These are phyloP conservation scores for Moelleriella libera DNA, from an alignment of 2,329 filamentous ascomycete species.

Conservation along the genomic window DNA sequence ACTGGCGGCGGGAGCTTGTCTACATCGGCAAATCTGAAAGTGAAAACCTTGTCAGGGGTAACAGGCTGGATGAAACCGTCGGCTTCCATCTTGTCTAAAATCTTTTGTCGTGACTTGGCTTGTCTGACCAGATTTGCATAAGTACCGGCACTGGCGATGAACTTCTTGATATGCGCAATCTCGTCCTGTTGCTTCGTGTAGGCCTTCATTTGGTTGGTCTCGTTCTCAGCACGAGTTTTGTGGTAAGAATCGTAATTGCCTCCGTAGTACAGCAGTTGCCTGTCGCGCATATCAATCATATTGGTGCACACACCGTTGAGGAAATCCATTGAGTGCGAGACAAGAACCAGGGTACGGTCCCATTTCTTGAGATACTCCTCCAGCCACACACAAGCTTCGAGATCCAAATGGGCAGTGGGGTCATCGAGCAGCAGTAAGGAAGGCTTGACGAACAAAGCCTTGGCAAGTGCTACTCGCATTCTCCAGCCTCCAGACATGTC, in stretches of 20 bases:
- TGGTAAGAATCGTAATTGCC: constrained; percentile 98
- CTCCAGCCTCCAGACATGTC: constrained; percentile 99
- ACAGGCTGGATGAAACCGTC: constrained; percentile 97
- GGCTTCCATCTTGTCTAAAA: constrained; percentile 99
- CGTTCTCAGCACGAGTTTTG: constrained; percentile 89
- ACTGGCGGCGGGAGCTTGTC: constrained; percentile 98
- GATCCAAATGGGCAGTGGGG: constrained; percentile 96
- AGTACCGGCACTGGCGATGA: constrained; percentile 98
- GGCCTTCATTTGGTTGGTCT: constrained; percentile 97
- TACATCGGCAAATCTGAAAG: constrained; percentile 95
- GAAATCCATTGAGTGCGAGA: constrained; percentile 98
- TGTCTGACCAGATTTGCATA: constrained; percentile 98
- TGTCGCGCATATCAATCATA: constrained; percentile 97
- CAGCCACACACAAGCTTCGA: constrained; percentile 98
- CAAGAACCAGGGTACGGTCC: constrained; percentile 90
- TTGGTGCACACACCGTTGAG: constrained; percentile 94
- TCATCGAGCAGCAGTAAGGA: constrained; percentile 92
- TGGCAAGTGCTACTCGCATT: constrained; percentile 96
- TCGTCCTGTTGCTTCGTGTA: constrained; percentile 99
- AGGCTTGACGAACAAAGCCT: constrained; percentile 97
- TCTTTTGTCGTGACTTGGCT: constrained; percentile 99
- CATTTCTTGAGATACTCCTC: constrained; percentile 99
- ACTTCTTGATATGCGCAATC: constrained; percentile 99
- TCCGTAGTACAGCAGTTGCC: constrained; percentile 90
- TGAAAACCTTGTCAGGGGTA: constrained; percentile 73